Base-by-base conservation (phyloP, 495 filamentous ascomycete species). In the Talaromyces proteolyticus region DNA sequence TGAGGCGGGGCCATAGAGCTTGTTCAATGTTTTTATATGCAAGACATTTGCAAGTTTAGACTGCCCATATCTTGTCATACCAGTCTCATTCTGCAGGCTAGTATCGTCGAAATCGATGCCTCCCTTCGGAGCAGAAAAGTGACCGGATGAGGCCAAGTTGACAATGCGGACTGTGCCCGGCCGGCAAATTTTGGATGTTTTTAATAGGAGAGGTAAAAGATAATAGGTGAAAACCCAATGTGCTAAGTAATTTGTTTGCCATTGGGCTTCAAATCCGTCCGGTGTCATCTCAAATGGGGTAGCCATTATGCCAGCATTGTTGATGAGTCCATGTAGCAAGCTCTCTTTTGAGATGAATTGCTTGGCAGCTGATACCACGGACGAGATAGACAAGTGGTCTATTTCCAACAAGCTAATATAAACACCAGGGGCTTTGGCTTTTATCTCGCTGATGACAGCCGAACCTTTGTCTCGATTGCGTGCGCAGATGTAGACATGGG, bases 221-320 rank as follows among this genome's bases (percentile, higher is more conserved):
- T 66, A 60, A 12, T 60, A 52, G 10, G 66, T 62, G 5, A 75
- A 54, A 19, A 74, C 21, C 37, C 60, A 67, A 47, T 69, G 69
- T 21, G 62, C 47, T n/a, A 69, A 57, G 42, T 70, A 64, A 41
- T 69, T 73, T 24, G 66, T 71, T 51, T 71, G 57, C 52, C 53
- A 64, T 24, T 57, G 57, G 3, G 50, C 39, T 42, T 62, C 61
- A 23, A 53, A 54, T 11, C 54, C 54, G 43, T 64, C 54, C 17
- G 44, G 44, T 14, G 59, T 53, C 17, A 62, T 37, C 24, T 36
- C 36, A 44, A 22, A 56, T 1, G 70, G 64, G 2, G 68, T 38
- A 3, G 63, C 72, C 72, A 82, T 78, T 49, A 83, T 72, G 23
- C 78, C 79, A 17, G 82, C 81, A 50, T 84, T 85, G 62, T 75